Percentiles rank a stretch among this genome's conserved stretches.
Conservation (phyloP, 106 monocot genomes). For the Ottelia alismoides region DNA sequence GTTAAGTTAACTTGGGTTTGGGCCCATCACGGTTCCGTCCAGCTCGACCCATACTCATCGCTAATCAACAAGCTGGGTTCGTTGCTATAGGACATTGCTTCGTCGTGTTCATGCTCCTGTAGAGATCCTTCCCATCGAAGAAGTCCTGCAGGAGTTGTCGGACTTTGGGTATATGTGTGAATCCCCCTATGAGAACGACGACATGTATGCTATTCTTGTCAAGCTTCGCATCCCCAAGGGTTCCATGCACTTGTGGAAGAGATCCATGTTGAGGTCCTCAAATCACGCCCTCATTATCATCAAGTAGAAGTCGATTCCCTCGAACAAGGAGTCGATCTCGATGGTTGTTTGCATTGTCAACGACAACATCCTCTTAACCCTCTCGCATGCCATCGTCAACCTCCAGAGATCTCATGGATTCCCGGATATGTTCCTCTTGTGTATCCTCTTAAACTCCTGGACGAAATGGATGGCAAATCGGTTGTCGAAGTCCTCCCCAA, state of each 20-base stretch:
- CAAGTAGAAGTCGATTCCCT: constrained; percentile 12
- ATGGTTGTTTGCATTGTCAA: constrained; percentile 8
- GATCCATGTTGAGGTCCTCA: constrained; percentile 12
- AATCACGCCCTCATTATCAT: constrained; percentile 2
- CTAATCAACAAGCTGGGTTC: no score
- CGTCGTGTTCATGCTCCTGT: constrained; percentile 50
- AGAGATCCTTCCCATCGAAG: no score
- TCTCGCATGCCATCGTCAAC: no score
- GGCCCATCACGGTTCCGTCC: no score
- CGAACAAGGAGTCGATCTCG: no score
- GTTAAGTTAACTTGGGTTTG: no score
- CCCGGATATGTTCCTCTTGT: constrained; percentile 13
- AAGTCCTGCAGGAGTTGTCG: constrained; percentile 44
- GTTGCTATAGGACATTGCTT: constrained; percentile 42
- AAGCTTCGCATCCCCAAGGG: constrained; percentile 25
- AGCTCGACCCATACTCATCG: no score
- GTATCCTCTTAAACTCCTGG: constrained; percentile 4
- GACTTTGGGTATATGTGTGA: constrained; percentile 37
- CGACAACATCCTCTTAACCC: constrained; percentile 11
- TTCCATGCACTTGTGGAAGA: constrained; percentile 53
- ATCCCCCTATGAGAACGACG: constrained; percentile 37
- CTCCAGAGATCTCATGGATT: constrained; percentile 6
- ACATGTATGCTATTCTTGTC: constrained; percentile 27
- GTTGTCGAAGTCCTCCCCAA: constrained; percentile 14
- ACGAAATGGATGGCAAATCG: constrained; percentile 9